phyloP scores from a whole-genome alignment of 75 land plant species.

The Pseudotsuga menziesii region DNA sequence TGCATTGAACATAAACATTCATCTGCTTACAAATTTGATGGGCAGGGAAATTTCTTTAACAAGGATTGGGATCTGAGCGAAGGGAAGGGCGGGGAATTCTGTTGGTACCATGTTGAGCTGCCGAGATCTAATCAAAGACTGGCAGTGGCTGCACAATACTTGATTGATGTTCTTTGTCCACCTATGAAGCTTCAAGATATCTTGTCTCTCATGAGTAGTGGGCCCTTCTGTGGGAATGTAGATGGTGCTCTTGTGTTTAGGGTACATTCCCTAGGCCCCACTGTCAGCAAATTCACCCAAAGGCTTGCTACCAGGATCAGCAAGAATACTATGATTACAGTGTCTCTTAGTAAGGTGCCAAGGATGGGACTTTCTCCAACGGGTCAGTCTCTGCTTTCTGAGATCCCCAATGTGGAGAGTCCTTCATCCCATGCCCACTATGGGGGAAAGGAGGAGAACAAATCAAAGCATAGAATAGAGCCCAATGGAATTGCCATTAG shows the following conservation, averaged over 20 bases:
- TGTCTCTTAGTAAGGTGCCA: conserved; percentile 76
- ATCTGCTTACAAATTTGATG: too few relatives aligned
- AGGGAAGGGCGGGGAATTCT: too few relatives aligned
- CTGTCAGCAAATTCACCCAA: conserved; percentile 65
- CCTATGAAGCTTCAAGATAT: conserved; percentile 93
- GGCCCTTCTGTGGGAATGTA: conserved; percentile 79
- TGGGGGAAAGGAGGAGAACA: conserved; percentile 16
- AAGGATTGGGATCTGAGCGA: too few relatives aligned
- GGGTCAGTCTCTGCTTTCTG: conserved; percentile 50
- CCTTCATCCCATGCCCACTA: conserved; percentile 1
- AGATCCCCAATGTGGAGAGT: conserved; percentile 64
- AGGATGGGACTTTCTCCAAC: conserved; percentile 63
- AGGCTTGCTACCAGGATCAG: conserved; percentile 73
- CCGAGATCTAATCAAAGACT: too few relatives aligned
- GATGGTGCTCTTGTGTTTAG: conserved; percentile 81
- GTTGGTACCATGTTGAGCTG: too few relatives aligned
- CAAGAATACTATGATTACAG: conserved; percentile 70
- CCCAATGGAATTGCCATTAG: conserved; percentile 31
- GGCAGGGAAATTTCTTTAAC: too few relatives aligned
- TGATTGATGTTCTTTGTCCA: too few relatives aligned
- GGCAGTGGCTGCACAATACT: too few relatives aligned
- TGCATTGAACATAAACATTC: too few relatives aligned
- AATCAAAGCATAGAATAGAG: not conserved
- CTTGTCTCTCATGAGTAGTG: conserved; percentile 69
- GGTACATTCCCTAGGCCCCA: conserved; percentile 81